phyloP scores from a whole-genome alignment of 1,284 basidiomycete genomes.

The Rhodotorula sp. region DNA sequence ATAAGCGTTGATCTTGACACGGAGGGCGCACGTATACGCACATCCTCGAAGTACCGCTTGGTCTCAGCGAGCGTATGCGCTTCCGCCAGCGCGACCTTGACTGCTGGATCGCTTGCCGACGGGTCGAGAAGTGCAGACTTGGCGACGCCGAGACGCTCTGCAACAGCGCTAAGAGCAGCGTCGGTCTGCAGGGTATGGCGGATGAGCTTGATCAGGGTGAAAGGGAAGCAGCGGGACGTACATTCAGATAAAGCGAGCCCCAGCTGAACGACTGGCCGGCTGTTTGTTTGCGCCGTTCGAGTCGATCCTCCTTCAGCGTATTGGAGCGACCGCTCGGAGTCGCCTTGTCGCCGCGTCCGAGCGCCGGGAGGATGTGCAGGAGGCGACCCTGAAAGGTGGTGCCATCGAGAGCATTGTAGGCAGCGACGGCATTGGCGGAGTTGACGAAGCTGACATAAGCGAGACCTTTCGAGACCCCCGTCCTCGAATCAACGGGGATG shows the following conservation, averaged over 20 bases:
- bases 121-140: slow-evolving; percentile 60
- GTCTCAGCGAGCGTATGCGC: slow-evolving; percentile 95
- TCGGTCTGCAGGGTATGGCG: slow-evolving; percentile 64
- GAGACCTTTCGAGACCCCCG: slow-evolving; percentile 72
- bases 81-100: slow-evolving; percentile 93
- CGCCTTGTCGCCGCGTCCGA: slow-evolving; percentile 56
- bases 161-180: slow-evolving; percentile 79
- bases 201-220: background rate
- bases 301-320: slow-evolving; percentile 59
- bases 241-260: slow-evolving; percentile 97
- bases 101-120: slow-evolving; percentile 58
- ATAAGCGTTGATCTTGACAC: background rate
- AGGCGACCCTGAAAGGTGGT: slow-evolving; percentile 89
- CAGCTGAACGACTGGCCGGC: slow-evolving; percentile 83
- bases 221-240: slow-evolving; percentile 56
- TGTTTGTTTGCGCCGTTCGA: slow-evolving; percentile 67
- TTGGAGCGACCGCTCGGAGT: slow-evolving; percentile 56
- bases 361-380: slow-evolving; percentile 83
- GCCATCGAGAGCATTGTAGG: slow-evolving; percentile 77
- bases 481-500: slow-evolving; percentile 70
- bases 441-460: slow-evolving; percentile 79
- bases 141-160: slow-evolving; percentile 74
- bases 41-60: slow-evolving; percentile 76
- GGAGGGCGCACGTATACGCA: slow-evolving; percentile 52
- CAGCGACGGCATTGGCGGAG: slow-evolving; percentile 68